Evolutionary conservation across 192 early-diverging fungal species (phyloP).

Genomic region (Pilobolus umbonatus): DNA sequence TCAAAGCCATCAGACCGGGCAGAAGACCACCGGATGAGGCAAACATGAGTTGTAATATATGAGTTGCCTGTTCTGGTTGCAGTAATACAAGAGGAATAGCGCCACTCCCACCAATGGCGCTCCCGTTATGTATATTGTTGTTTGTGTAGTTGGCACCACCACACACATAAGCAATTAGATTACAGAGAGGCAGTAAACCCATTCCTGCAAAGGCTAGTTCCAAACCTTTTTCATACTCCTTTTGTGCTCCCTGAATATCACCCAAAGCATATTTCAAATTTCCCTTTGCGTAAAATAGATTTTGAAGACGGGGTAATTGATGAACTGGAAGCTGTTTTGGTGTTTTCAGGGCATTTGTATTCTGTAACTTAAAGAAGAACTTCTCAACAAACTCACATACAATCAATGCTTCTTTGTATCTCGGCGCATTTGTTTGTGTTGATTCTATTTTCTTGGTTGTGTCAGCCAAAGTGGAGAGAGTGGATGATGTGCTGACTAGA

Average conservation of each 20-base stretch:
- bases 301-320: slow-evolving; percentile 69
- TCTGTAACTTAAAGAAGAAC: slow-evolving; percentile 36
- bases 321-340: slow-evolving; percentile 48
- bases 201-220: slow-evolving; percentile 62
- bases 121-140: neutral
- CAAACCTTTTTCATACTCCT: slow-evolving; percentile 81
- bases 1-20: slow-evolving; percentile 49
- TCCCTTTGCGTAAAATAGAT: slow-evolving; percentile 83
- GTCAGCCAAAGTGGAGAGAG: slow-evolving; percentile 10
- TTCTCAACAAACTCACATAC: slow-evolving; percentile 79
- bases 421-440: slow-evolving; percentile 31
- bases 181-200: slow-evolving; percentile 38
- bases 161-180: slow-evolving; percentile 39
- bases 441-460: slow-evolving; percentile 5
- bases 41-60: slow-evolving; percentile 53
- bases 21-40: slow-evolving; percentile 59
- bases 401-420: slow-evolving; percentile 74
- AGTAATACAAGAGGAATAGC: slow-evolving; percentile 54
- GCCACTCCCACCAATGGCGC: neutral
- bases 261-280: slow-evolving; percentile 77
- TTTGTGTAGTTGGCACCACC: slow-evolving; percentile 13
- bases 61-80: slow-evolving; percentile 57
- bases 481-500: neutral
- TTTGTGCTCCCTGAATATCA: slow-evolving; percentile 62
- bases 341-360: slow-evolving; percentile 21